Conservation (phyloP, 2,329 filamentous ascomycete genomes). For the Periconia digitata region DNA sequence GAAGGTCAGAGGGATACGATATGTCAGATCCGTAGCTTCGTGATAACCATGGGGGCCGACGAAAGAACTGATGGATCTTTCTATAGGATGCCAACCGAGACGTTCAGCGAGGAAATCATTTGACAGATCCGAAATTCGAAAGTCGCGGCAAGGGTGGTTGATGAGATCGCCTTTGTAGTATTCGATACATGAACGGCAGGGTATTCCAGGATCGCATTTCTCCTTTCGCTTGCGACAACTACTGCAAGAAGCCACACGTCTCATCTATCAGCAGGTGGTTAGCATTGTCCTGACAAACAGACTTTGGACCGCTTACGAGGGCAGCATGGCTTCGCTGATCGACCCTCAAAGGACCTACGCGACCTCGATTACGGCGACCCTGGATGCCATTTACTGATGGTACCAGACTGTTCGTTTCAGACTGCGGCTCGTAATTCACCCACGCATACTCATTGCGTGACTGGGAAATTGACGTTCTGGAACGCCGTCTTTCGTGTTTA, state of each 20-base stretch:
- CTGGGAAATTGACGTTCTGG: conserved; percentile 24
- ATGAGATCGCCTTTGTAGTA: conserved; percentile 41
- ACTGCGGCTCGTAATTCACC: conserved; percentile 38
- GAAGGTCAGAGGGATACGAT: conserved; percentile 34
- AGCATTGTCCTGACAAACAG: too few relatives aligned
- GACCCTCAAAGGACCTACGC: conserved; percentile 34
- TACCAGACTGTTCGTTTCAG: conserved; percentile 32
- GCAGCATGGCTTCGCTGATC: conserved; percentile 39
- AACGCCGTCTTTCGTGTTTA: conserved; percentile 20
- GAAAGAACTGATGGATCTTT: conserved; percentile 28
- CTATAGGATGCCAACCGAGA: conserved; percentile 40
- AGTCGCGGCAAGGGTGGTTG: conserved; percentile 40
- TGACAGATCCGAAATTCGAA: conserved; percentile 29
- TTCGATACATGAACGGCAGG: conserved; percentile 42
- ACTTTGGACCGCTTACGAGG: conserved; percentile 6
- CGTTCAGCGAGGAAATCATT: conserved; percentile 33
- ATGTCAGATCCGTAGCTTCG: conserved; percentile 18
- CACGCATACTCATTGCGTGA: conserved; percentile 32
- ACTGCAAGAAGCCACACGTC: conserved; percentile 36
- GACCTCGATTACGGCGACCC: conserved; percentile 31
- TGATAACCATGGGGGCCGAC: conserved; percentile 19
- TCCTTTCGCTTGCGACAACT: conserved; percentile 41
- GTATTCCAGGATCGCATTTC: conserved; percentile 43
- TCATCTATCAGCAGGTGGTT: conserved; percentile 22
- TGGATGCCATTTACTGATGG: conserved; percentile 28